These are phyloP conservation scores for Akanthomyces muscarius DNA, from an alignment of 2,329 filamentous ascomycete species.

Conservation along the genomic window DNA sequence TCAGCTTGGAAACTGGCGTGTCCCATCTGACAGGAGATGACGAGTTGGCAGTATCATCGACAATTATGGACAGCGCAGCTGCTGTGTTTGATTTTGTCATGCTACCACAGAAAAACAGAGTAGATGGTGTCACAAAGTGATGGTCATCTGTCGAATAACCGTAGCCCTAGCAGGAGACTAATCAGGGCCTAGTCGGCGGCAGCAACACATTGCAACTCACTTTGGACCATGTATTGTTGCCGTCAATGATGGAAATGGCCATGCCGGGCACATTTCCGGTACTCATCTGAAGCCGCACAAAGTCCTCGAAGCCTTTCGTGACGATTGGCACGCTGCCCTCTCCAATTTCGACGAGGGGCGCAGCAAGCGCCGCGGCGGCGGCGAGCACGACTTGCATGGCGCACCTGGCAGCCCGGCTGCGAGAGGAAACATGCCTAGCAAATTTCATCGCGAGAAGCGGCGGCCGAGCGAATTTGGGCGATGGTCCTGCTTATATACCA, in stretches of 20 bases:
- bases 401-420: slow-evolving; percentile 9
- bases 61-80: slow-evolving; percentile 43
- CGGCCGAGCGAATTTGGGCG: background rate
- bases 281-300: slow-evolving; percentile 29
- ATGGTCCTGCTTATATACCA: background rate
- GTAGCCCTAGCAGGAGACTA: slow-evolving; percentile 34
- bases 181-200: background rate
- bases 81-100: slow-evolving; percentile 52
- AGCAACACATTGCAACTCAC: slow-evolving; percentile 21
- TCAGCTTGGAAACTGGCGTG: slow-evolving; percentile 39
- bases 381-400: slow-evolving; percentile 7
- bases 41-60: slow-evolving; percentile 40
- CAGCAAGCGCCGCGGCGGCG: background rate
- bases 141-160: slow-evolving; percentile 35
- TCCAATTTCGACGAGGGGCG: background rate
- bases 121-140: slow-evolving; percentile 38
- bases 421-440: background rate
- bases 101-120: slow-evolving; percentile 49
- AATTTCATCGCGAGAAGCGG: background rate
- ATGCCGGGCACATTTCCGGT: slow-evolving; percentile 40
- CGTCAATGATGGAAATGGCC: slow-evolving; percentile 38
- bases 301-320: slow-evolving; percentile 20
- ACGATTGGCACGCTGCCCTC: slow-evolving; percentile 16
- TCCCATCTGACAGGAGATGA: slow-evolving; percentile 39
- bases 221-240: slow-evolving; percentile 32